A percentile compares a stretch with the other conserved stretches of the same genome.
Conservation (phyloP, 257 asterid genomes). For the Solanum virginianum region DNA sequence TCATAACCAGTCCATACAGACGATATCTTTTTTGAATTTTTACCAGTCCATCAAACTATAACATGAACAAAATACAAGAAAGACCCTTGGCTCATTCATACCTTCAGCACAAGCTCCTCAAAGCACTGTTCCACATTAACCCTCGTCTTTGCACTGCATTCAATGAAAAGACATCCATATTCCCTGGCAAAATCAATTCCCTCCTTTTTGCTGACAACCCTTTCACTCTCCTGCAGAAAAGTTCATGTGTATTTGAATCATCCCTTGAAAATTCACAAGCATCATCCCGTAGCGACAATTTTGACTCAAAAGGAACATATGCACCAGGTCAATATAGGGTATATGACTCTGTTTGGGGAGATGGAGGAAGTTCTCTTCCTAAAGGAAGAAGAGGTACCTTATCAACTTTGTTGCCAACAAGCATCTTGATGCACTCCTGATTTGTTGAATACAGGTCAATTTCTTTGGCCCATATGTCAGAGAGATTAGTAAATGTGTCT, state of each 20-base stretch:
- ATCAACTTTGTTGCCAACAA: conserved; percentile 91
- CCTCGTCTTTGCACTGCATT: conserved; percentile 94
- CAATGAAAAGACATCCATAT: conserved; percentile 84
- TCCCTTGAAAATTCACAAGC: background rate
- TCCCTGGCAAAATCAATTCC: conserved; percentile 85
- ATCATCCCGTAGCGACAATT: background rate
- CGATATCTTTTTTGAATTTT: background rate
- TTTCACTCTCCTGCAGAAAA: conserved; percentile 54
- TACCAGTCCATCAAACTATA: background rate
- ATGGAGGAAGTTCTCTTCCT: background rate
- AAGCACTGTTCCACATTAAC: conserved; percentile 91
- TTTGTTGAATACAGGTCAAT: conserved; percentile 79
- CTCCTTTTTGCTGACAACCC: conserved; percentile 85
- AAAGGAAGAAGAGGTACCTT: conserved; percentile 31
- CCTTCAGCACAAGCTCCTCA: conserved; percentile 90
- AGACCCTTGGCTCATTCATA: conserved; percentile 3
- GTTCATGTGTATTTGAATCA: background rate
- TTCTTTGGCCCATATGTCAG: conserved; percentile 90
- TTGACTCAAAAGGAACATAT: background rate
- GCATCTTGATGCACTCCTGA: conserved; percentile 92
- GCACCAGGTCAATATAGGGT: background rate
- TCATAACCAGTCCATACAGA: background rate
- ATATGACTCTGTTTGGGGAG: background rate
- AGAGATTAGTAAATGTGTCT: conserved; percentile 76
- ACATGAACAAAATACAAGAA: background rate